Conservation (phyloP, 768 basidiomycete genomes). For the Hortiboletus flavorubellus region DNA sequence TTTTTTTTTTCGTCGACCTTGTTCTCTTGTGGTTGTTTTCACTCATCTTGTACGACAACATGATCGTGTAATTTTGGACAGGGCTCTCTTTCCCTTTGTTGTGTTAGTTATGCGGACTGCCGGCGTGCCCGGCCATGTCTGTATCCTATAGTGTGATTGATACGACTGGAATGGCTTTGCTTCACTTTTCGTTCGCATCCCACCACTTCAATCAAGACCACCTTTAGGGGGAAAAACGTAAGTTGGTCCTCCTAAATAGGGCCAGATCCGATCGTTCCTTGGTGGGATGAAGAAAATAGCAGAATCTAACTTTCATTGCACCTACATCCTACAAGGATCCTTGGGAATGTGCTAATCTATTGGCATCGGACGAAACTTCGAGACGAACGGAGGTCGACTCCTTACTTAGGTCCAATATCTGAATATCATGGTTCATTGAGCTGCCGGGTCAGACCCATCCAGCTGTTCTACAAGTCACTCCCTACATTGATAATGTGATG, state of each 20-base stretch:
- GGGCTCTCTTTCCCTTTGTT: not conserved
- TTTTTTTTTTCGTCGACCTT: not conserved
- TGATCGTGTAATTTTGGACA: not conserved
- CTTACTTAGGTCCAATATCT: too few species aligned
- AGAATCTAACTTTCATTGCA: too few species aligned
- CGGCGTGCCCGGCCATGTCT: not conserved
- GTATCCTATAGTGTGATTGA: not conserved
- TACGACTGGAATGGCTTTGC: not conserved
- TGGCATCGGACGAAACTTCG: not conserved
- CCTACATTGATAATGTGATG: too few species aligned
- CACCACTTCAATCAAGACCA: not conserved
- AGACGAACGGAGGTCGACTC: not conserved
- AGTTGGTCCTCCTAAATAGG: not conserved
- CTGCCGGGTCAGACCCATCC: too few species aligned
- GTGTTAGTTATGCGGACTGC: not conserved
- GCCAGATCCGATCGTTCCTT: not conserved
- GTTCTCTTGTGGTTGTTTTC: not conserved
- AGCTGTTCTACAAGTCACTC: too few species aligned
- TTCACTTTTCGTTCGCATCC: not conserved
- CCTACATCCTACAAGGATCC: too few species aligned
- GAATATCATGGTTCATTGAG: too few species aligned
- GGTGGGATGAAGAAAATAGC: not conserved
- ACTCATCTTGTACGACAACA: not conserved
- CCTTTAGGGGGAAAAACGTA: not conserved
- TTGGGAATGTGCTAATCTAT: too few species aligned